These are phyloP conservation scores for Williopsis jadinii DNA, from an alignment of 1,139 yeast genomes.

Conservation along the genomic window DNA sequence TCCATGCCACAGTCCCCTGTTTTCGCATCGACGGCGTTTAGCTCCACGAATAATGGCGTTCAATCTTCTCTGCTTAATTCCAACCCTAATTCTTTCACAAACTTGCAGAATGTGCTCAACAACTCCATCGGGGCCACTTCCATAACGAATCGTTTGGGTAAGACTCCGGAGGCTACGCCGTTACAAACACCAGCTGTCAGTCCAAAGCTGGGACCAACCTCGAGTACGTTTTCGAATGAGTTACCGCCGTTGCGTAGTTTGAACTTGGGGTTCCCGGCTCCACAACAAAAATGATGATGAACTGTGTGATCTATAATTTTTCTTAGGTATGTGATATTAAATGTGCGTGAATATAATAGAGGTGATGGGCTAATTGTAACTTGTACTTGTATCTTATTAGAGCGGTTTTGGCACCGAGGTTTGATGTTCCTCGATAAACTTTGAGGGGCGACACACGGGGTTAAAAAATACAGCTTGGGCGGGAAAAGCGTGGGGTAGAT, in stretches of 20 bases:
- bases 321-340: too few relatives aligned
- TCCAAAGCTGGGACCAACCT: constrained; percentile 27
- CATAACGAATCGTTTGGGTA: constrained; percentile 22
- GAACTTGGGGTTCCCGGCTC: constrained; percentile 38
- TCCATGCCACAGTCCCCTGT: constrained; percentile 51
- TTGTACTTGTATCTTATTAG: too few relatives aligned
- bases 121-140: constrained; percentile 11
- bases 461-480: too few relatives aligned
- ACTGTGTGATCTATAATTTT: too few relatives aligned
- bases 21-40: not conserved
- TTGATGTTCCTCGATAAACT: too few relatives aligned
- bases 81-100: constrained; percentile 33
- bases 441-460: too few relatives aligned
- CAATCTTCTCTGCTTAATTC: constrained; percentile 24
- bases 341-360: too few relatives aligned
- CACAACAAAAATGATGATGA: too few relatives aligned
- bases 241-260: constrained; percentile 46
- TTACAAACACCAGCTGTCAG: constrained; percentile 53
- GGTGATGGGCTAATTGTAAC: too few relatives aligned
- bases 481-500: too few relatives aligned
- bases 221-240: constrained; percentile 3
- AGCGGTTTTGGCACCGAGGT: too few relatives aligned
- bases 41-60: not conserved
- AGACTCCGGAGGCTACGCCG: constrained; percentile 50
- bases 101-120: constrained; percentile 25